Evolutionary conservation across 129 eudicot genomes (phyloP), one percentile per base, ranked within the genome.

Genomic region (Escallonia rubra): DNA sequence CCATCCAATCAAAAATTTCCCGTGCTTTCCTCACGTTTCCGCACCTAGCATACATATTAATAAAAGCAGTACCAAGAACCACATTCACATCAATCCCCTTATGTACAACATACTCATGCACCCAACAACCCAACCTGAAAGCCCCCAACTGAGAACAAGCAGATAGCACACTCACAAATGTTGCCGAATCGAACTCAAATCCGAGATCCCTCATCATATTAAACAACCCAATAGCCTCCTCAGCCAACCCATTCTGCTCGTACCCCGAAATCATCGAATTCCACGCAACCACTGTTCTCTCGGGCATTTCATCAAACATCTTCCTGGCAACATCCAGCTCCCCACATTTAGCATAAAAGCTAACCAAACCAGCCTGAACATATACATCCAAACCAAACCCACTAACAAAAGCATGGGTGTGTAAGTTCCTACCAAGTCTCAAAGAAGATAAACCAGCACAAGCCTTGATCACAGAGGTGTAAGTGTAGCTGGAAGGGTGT

Each of bases 241-340:
- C 70, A 56, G 81, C 76, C 54, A 63, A 38, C 66, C 91, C 91
- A 41, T 70, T 79, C 44, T 86, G 91, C 64, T 86, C 85, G 13
- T 79, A 86, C 72, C 87, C 91, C 1, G 91, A 82, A 38, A 86
- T 79, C 85, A 86, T 76, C 5, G 83, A 63, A 34, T 79, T 86
- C 91, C 88, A 86, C 5, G 91, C 91, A 51, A 82, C 79, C 43
- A 82, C 75, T 14, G 64, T 82, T 74, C 71, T 79, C 0, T 66
- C 66, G 3, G 85, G 79, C 88, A 86, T 82, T 76, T 58, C 64
- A 68, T 82, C 88, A 15, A 86, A 86, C 83, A 82, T 60, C 59
- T 67, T 71, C 55, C 81, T 40, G 4, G 88, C 91, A 46, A 66
- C 48, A 2, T 73, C 40, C 64, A 86, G 41, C 46, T 66, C 63